Evolutionary conservation across 129 eudicot species (phyloP).

Genomic region (Tagetes patula): DNA sequence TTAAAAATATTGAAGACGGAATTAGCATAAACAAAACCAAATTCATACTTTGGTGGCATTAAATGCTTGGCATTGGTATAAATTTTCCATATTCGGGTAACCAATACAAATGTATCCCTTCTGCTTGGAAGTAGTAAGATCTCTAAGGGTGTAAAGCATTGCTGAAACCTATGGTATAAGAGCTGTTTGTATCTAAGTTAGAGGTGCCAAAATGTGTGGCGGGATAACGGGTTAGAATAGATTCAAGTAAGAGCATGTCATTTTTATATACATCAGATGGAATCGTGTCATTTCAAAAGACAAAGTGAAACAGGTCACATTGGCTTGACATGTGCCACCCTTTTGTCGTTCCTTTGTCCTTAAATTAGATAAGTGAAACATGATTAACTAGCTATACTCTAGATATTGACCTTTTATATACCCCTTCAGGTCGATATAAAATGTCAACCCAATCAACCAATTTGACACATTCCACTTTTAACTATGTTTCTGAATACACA

Average conservation of each 20-base stretch:
- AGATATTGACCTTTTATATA: not conserved
- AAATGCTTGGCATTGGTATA: not conserved
- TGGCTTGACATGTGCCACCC: too few relatives aligned
- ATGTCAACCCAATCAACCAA: not conserved
- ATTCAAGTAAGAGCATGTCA: not conserved
- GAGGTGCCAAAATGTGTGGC: not conserved
- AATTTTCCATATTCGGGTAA: not conserved
- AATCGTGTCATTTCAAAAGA: too few relatives aligned
- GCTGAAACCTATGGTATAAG: not conserved
- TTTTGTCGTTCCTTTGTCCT: too few relatives aligned
- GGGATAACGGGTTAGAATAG: not conserved
- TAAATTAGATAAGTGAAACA: too few relatives aligned
- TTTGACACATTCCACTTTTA: not conserved
- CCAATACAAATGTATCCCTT: not conserved
- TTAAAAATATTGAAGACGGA: not conserved
- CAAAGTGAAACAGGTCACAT: too few relatives aligned
- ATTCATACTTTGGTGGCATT: not conserved
- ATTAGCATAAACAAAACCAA: not conserved
- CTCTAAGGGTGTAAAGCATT: slow-evolving; percentile 7
- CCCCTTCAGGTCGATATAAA: not conserved
- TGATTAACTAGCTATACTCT: too few relatives aligned
- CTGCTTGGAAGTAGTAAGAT: not conserved
- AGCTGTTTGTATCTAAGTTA: not conserved
- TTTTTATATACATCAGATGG: too few relatives aligned
- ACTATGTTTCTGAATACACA: not conserved